phyloP scores from a whole-genome alignment of 352 stramenopile genomes.

The Phytophthora tubulina region DNA sequence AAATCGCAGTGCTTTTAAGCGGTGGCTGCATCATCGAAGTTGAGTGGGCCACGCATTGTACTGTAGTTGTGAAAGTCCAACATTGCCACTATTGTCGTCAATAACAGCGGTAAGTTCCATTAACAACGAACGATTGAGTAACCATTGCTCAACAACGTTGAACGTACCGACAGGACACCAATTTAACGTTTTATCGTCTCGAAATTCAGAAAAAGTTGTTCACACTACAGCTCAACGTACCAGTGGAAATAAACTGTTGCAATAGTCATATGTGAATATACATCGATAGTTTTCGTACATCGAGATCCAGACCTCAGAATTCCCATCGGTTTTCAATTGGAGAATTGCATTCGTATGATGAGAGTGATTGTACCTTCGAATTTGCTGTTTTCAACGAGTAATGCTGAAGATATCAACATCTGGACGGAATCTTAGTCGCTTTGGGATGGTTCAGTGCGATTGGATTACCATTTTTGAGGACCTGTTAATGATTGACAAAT shows the following conservation, averaged over 20 bases:
- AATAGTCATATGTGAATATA: slow-evolving; percentile 6
- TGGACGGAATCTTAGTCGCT: too few relatives aligned
- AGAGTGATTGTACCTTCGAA: too few relatives aligned
- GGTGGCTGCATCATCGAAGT: slow-evolving; percentile 56
- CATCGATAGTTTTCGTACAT: slow-evolving; percentile 2
- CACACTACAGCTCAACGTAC: slow-evolving; percentile 28
- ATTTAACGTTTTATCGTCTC: neutral
- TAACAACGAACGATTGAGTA: slow-evolving; percentile 22
- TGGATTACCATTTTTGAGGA: too few relatives aligned
- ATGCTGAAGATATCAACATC: too few relatives aligned
- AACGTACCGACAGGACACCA: slow-evolving; percentile 24
- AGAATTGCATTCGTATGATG: slow-evolving; percentile 46
- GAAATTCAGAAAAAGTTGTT: neutral
- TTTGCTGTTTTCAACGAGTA: too few relatives aligned
- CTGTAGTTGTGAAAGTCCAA: slow-evolving; percentile 50
- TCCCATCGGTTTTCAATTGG: slow-evolving; percentile 10
- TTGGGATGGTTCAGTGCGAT: too few relatives aligned
- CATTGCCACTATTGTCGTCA: neutral
- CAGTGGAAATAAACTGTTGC: slow-evolving; percentile 38
- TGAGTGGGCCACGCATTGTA: slow-evolving; percentile 52
- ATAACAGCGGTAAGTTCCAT: slow-evolving; percentile 25
- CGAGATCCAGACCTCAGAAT: neutral
- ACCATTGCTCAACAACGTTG: slow-evolving; percentile 26
- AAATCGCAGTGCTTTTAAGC: slow-evolving; percentile 33
- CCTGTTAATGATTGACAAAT: slow-evolving; percentile 82